Base-by-base conservation (phyloP, 2,329 filamentous ascomycete genomes). In the Acrocalymma vagum region DNA sequence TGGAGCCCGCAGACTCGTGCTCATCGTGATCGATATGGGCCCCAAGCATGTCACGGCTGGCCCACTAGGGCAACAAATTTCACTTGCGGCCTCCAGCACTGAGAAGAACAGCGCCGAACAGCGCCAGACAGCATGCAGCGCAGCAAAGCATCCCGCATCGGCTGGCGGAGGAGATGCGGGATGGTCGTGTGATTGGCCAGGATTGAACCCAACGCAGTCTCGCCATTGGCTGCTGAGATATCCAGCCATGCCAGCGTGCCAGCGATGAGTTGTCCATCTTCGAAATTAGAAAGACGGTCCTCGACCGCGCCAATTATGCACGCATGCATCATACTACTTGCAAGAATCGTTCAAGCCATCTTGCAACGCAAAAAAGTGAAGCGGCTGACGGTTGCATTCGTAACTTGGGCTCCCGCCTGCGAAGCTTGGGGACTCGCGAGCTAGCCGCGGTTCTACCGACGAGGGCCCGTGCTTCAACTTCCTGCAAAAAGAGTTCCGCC, bases 201-300 rank as follows among this genome's bases (percentile, higher is more conserved):
- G 29, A 36, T 33, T 29, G 29, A 47, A 38, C 29, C 20, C 20
- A 32, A 28, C 10, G 20, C 21, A 42, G 16, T 21, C 32, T 15
- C 15, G 32, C 50, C 42, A 60, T 60, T 65, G 58, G 62, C 45
- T 32, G 29, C 30, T 16, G 29, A 15, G 22, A 14, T 38, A 49
- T 41, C 45, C 37, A 38, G 45, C 49, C 49, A 48, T 52, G 58
- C 49, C 49, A 49, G 37, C 45, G 63, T 52, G 58, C 49, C 49
- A 49, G 37, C 45, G 63, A 64, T 68, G 65, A 59, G 65, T 60
- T 68, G 65, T 65, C 53, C 58, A 44, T 44, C 30, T 31, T 28
- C 32, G 39, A 30, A 29, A 30, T 20, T 30, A 11, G 27, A 29
- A 41, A 39, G n/a, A n/a, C n/a, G n/a, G 39, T 26, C 45, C 48